Percentiles rank a stretch among this genome's conserved stretches.
Conservation (phyloP, 257 asterid species). For the Solanum bulbocastanum region DNA sequence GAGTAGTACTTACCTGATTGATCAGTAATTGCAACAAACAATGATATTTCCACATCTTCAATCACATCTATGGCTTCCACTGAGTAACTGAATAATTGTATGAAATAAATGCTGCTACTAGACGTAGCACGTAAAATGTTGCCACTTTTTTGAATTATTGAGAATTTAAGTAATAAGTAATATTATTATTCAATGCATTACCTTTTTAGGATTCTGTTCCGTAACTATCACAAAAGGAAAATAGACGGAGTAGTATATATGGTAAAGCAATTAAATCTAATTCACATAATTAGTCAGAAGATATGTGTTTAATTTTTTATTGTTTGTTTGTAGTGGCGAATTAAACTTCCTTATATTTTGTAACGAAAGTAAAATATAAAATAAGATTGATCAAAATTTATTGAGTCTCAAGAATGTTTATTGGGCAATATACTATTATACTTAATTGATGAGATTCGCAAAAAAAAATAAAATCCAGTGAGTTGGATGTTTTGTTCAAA, state of each 20-base stretch:
- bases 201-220: neutral
- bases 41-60: neutral
- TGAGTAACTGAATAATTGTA: neutral
- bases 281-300: neutral
- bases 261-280: neutral
- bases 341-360: neutral
- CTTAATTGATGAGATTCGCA: neutral
- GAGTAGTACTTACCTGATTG: neutral
- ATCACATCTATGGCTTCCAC: neutral
- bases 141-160: neutral
- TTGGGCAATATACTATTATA: neutral
- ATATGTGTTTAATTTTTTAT: neutral
- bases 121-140: neutral
- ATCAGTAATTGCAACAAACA: neutral
- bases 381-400: neutral
- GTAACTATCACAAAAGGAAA: neutral
- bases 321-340: neutral
- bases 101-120: neutral
- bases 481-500: neutral
- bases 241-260: neutral
- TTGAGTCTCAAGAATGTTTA: neutral
- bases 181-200: neutral
- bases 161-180: neutral
- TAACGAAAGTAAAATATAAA: neutral
- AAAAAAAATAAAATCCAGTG: neutral